phyloP scores from a whole-genome alignment of 371 early-diverging fungal genomes.

The Apophysomyces variabilis region DNA sequence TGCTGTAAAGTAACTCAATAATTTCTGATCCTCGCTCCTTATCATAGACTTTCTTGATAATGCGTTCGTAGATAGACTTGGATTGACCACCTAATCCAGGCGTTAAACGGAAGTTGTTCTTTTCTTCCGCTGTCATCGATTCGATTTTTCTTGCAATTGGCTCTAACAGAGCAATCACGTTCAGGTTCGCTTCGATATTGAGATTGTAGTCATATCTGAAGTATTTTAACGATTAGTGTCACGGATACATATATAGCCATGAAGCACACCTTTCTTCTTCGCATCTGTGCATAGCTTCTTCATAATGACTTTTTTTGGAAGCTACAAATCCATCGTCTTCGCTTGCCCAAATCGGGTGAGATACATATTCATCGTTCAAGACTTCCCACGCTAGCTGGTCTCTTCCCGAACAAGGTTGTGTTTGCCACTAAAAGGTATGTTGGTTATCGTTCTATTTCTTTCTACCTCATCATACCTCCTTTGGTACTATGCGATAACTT shows the following conservation, averaged over 20 bases:
- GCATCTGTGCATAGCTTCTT: conserved; percentile 95
- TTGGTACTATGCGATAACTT: conserved; percentile 78
- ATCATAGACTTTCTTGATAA: conserved; percentile 92
- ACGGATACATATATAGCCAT: conserved; percentile 83
- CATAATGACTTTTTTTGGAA: conserved; percentile 92
- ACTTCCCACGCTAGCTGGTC: conserved; percentile 92
- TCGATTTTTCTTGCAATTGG: conserved; percentile 77
- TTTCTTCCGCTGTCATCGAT: conserved; percentile 82
- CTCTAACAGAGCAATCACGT: conserved; percentile 88
- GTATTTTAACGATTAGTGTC: conserved; percentile 36
- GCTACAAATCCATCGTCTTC: conserved; percentile 95
- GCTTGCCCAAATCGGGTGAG: conserved; percentile 94
- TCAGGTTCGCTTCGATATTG: conserved; percentile 93
- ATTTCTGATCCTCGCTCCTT: conserved; percentile 88
- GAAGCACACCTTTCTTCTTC: conserved; percentile 89
- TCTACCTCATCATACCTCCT: conserved; percentile 50
- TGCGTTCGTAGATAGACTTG: conserved; percentile 84
- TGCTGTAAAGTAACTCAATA: conserved; percentile 90
- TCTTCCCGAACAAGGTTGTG: conserved; percentile 81
- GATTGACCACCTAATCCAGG: conserved; percentile 87
- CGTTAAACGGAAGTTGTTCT: conserved; percentile 67
- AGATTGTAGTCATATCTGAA: conserved; percentile 88
- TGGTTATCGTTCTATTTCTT: conserved; percentile 8
- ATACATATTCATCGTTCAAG: conserved; percentile 94
- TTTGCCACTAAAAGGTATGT: conserved; percentile 47